A percentile compares a stretch with the other conserved stretches of the same genome.
phyloP scores from a whole-genome alignment of 805 yeast genomes.

The Yarrowia hollandica region DNA sequence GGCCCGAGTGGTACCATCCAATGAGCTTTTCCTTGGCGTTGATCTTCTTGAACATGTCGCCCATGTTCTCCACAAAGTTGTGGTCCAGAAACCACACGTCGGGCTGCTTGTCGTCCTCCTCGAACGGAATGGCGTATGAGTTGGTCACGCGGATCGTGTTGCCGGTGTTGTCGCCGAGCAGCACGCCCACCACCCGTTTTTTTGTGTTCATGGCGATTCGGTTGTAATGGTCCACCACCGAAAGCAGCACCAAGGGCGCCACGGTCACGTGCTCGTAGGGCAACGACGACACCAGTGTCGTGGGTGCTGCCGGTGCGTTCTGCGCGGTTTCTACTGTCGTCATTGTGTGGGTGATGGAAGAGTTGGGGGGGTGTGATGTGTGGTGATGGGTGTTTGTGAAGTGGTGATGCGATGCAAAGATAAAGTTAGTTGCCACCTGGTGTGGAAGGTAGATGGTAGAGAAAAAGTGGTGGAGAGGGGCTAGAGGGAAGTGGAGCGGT shows the following conservation, averaged over 20 bases:
- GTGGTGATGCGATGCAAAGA: slow-evolving; percentile 9
- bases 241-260: slow-evolving; percentile 90
- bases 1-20: slow-evolving; percentile 99
- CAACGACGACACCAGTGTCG: slow-evolving; percentile 10
- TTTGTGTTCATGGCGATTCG: slow-evolving; percentile 72
- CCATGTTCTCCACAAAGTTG: slow-evolving; percentile 93
- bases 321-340: slow-evolving; percentile 1
- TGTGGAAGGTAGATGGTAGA: too few species aligned
- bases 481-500: too few species aligned
- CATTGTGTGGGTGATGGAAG: background rate
- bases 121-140: slow-evolving; percentile 96
- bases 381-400: background rate
- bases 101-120: slow-evolving; percentile 89
- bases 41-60: slow-evolving; percentile 95
- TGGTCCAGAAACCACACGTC: slow-evolving; percentile 97
- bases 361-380: background rate
- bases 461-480: background rate
- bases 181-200: slow-evolving; percentile 91
- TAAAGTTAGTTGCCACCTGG: slow-evolving; percentile 23
- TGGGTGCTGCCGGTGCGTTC: slow-evolving; percentile 3
- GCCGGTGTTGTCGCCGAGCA: slow-evolving; percentile 74
- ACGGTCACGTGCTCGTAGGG: slow-evolving; percentile 62
- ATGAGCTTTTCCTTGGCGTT: slow-evolving; percentile 94
- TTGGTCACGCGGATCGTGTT: slow-evolving; percentile 72
- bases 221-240: slow-evolving; percentile 94